Evolutionary conservation across 495 filamentous ascomycete species (phyloP).

Genomic region (Cercophora newfieldiana): DNA sequence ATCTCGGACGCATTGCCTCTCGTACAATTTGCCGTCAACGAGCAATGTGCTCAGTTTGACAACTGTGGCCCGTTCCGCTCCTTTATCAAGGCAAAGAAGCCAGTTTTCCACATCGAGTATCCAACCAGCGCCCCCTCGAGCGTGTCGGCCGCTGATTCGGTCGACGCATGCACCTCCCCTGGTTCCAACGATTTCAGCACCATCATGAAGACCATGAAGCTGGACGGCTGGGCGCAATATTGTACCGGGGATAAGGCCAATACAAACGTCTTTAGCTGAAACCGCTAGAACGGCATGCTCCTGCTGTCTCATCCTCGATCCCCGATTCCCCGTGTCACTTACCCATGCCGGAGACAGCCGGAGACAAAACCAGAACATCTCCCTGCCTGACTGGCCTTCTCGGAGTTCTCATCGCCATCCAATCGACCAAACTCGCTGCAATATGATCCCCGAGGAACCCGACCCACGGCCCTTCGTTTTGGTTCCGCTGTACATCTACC

Average conservation of each 20-base stretch:
- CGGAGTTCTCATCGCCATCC: background rate
- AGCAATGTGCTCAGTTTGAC: slow-evolving; percentile 63
- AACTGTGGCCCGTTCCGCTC: slow-evolving; percentile 55
- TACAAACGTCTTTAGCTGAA: slow-evolving; percentile 20
- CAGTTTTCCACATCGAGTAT: slow-evolving; percentile 77
- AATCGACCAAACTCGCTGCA: background rate
- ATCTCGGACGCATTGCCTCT: slow-evolving; percentile 55
- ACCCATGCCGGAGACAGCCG: too few species aligned
- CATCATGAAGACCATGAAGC: slow-evolving; percentile 62
- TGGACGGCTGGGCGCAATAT: slow-evolving; percentile 59
- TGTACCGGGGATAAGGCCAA: slow-evolving; percentile 33
- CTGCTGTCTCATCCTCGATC: background rate
- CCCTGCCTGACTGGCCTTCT: background rate
- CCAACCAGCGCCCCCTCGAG: slow-evolving; percentile 45
- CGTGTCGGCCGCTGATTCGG: slow-evolving; percentile 29
- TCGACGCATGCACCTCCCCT: slow-evolving; percentile 12
- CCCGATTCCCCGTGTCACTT: background rate
- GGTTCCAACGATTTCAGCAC: slow-evolving; percentile 54
- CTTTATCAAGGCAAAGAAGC: slow-evolving; percentile 61
- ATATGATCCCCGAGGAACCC: background rate
- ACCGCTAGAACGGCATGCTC: background rate
- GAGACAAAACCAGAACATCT: background rate
- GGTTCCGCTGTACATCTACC: slow-evolving; percentile 59
- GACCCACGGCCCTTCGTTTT: slow-evolving; percentile 31
- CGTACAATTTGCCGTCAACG: slow-evolving; percentile 70